These are phyloP conservation scores for Vittaforma corneae DNA, from an alignment of 371 early-diverging fungal genomes.

Conservation along the genomic window DNA sequence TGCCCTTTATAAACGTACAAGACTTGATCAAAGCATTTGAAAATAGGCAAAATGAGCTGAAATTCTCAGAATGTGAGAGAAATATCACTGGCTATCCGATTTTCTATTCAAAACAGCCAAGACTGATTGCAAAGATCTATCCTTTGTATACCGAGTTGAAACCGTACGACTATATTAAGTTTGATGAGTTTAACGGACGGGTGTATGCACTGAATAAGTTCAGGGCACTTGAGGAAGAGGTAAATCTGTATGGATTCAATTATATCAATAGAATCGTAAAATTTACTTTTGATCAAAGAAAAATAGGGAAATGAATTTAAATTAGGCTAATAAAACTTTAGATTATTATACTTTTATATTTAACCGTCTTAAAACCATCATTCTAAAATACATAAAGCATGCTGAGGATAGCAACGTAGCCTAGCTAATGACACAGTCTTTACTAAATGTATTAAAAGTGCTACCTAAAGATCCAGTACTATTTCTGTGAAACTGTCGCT, in stretches of 20 bases:
- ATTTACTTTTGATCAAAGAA: conserved; percentile 5
- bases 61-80: conserved; percentile 32
- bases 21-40: not conserved
- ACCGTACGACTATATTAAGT: not conserved
- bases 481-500: not conserved
- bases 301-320: not conserved
- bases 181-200: not conserved
- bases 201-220: not conserved
- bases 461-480: not conserved
- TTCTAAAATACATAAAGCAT: too few relatives aligned
- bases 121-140: not conserved
- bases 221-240: not conserved
- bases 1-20: conserved; percentile 54
- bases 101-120: conserved; percentile 4
- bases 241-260: not conserved
- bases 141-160: not conserved
- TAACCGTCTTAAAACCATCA: too few relatives aligned
- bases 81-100: conserved; percentile 41
- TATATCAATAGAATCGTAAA: not conserved
- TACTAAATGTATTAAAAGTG: too few relatives aligned
- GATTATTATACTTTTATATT: too few relatives aligned
- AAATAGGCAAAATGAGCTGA: conserved; percentile 6
- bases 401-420: too few relatives aligned
- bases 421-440: too few relatives aligned
- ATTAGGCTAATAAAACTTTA: too few relatives aligned